Evolutionary conservation across 345 rosid genomes (phyloP), one percentile per base, ranked within the genome.

Genomic region (Luvunga scandens): DNA sequence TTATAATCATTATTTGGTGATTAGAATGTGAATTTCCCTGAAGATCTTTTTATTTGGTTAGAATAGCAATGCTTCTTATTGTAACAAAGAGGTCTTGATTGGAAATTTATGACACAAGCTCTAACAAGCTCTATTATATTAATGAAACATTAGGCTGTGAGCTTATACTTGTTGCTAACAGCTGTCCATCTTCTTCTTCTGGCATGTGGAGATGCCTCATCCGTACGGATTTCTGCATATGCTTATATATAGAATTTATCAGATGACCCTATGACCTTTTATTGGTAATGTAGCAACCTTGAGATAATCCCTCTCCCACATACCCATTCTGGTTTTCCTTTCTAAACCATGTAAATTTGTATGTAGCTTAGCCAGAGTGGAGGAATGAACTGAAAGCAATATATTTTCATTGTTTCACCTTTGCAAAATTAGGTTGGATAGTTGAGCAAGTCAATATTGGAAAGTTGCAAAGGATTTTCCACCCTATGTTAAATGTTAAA

Each of bases 261-360:
- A 53, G 56, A 38, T 45, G 25, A 28, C 42, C n/a, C 19, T 8
- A 33, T 28, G 39, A 25, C 9, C 65, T 55, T 60, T 61, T 21
- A 24, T 30, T 25, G 53, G 24, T 33, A 57, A 71, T 78, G 66
- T 77, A 63, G 62, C 28, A n/a, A 48, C 27, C 60, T 65, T 19
- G 36, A 66, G 12, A 34, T 19, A 31, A 55, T 18, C 19, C 24
- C 6, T 5, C 36, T 5, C 39, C 60, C 24, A 61, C 3, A 45
- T 45, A 45, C 24, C 22, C 27, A 5, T 50, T 28, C 19, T 53
- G 24, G 27, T 7, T 73, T 38, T 59, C 14, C 8, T 25, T 72
- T 66, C 24, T 66, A 50, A 31, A 30, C 30, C 65, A 9, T 13
- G 65, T 74, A 55, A 50, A 53, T 74, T 74, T 33, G 56, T 79